A percentile compares a stretch with the other conserved stretches of the same genome.
phyloP scores from a whole-genome alignment of 2,329 filamentous ascomycete species.

The Pseudopithomyces maydicus region DNA sequence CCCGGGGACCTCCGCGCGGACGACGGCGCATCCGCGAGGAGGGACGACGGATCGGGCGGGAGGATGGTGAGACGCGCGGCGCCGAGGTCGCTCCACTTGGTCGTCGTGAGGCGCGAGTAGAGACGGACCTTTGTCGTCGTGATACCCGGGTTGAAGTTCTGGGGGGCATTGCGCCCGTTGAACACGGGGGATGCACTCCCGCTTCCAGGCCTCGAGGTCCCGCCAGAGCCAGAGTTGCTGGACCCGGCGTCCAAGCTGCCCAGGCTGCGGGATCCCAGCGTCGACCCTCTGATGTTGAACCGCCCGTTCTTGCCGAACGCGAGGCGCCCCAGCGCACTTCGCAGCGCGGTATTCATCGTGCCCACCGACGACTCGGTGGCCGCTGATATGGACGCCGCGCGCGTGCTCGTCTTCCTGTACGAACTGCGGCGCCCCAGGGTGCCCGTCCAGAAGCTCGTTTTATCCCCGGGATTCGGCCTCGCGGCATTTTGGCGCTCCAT shows the following conservation, averaged over 20 bases:
- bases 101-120: conserved; percentile 73
- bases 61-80: conserved; percentile 83
- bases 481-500: conserved; percentile 58
- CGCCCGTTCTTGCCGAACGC: conserved; percentile 69
- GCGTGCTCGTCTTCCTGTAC: conserved; percentile 58
- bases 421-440: conserved; percentile 59
- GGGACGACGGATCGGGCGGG: conserved; percentile 57
- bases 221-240: conserved; percentile 50
- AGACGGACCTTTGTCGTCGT: conserved; percentile 85
- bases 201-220: not conserved
- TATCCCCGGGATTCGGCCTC: conserved; percentile 39
- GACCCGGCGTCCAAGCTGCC: conserved; percentile 57
- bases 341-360: conserved; percentile 77
- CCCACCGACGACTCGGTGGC: conserved; percentile 77
- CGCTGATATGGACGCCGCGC: conserved; percentile 62
- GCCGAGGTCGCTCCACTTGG: conserved; percentile 91
- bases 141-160: no score
- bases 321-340: conserved; percentile 73
- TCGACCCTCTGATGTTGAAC: conserved; percentile 84
- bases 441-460: conserved; percentile 56
- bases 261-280: conserved; percentile 64
- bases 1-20: conserved; percentile 35
- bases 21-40: conserved; percentile 19
- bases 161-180: no score
- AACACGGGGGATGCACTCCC: conserved; percentile 44